Base-by-base conservation (phyloP, 176 grass and related monocot species). In the Ampelocalamus luodianensis region DNA sequence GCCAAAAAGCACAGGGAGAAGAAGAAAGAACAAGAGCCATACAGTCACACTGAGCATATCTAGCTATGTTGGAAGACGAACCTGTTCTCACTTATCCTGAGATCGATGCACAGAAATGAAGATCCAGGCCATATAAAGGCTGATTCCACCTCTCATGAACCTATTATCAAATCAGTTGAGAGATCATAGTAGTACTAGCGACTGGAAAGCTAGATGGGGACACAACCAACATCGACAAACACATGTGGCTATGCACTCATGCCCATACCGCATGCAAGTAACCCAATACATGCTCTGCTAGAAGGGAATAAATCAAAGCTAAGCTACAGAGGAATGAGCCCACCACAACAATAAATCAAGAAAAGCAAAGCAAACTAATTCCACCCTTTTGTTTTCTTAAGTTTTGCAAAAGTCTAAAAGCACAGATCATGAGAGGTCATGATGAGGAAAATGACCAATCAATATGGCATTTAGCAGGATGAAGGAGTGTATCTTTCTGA, bases 211-310 rank as follows among this genome's bases (percentile, higher is more conserved):
- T 61, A 66, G 60, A 79, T 79, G 77, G 77, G 50, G 61, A 66
- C 60, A 61, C 10, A 61, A 61, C 59, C 59, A 61, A 50, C 61
- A 50, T 65, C 29, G 43, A 80, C 62, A 80, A 23, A 38, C 20
- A 67, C 78, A 49, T 50, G 78, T 80, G 61, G 62, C 45, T 67
- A 37, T 37, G 62, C 62, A 67, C 62, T 27, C 44, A 51, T 67
- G 78, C 78, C 78, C 44, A 80, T 80, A 67, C 51, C 44, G 62
- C 62, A 80, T 80, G 62, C 78, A 68, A 9, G 65, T 48, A 51
- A 51, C 63, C 78, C 78, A 43, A 37, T 62, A 62, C 14, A 27
- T 38, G 44, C 20, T 80, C 62, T 80, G 44, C 59, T 48, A 65
- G 18, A 79, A 46, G 77, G 24, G 42, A 65, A 34, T 10, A 68